A percentile compares a stretch with the other conserved stretches of the same genome.
Conservation (phyloP, 768 basidiomycete species). For the Phaffia tasmanica region DNA sequence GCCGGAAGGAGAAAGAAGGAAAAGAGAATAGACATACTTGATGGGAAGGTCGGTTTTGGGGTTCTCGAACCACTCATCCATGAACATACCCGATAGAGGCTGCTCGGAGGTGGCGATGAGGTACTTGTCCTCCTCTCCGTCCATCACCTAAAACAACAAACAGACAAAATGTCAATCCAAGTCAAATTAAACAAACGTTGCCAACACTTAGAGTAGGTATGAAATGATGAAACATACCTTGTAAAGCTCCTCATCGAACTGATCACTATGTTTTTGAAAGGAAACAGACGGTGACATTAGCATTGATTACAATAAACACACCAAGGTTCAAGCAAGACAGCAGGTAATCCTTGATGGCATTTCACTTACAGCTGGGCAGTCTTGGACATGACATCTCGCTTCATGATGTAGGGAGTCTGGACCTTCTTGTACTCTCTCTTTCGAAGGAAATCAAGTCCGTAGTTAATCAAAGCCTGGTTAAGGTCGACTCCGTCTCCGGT, state of each 20-base stretch:
- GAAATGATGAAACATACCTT: constrained; percentile 49
- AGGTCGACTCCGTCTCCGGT: constrained; percentile 92
- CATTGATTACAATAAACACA: too few relatives aligned
- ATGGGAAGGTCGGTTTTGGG: constrained; percentile 87
- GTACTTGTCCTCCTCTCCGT: constrained; percentile 51
- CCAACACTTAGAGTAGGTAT: background rate
- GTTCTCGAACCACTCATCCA: constrained; percentile 95
- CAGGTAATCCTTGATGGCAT: too few relatives aligned
- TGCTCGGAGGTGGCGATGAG: constrained; percentile 98
- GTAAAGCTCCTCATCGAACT: constrained; percentile 98
- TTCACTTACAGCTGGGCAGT: constrained; percentile 65
- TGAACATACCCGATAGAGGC: constrained; percentile 89
- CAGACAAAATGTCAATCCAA: background rate
- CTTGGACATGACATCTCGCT: constrained; percentile 92
- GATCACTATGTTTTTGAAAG: constrained; percentile 42
- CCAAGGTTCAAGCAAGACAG: too few relatives aligned
- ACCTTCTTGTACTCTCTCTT: constrained; percentile 78
- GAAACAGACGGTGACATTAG: background rate
- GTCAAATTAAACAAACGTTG: background rate
- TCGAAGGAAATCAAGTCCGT: constrained; percentile 86
- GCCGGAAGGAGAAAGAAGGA: background rate
- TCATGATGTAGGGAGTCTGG: constrained; percentile 97
- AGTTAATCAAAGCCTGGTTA: constrained; percentile 88
- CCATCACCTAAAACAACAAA: constrained; percentile 3
- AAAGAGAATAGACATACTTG: constrained; percentile 44